Base-by-base conservation (phyloP, 805 yeast species). In the Saccharomyces kudriavzevii region DNA sequence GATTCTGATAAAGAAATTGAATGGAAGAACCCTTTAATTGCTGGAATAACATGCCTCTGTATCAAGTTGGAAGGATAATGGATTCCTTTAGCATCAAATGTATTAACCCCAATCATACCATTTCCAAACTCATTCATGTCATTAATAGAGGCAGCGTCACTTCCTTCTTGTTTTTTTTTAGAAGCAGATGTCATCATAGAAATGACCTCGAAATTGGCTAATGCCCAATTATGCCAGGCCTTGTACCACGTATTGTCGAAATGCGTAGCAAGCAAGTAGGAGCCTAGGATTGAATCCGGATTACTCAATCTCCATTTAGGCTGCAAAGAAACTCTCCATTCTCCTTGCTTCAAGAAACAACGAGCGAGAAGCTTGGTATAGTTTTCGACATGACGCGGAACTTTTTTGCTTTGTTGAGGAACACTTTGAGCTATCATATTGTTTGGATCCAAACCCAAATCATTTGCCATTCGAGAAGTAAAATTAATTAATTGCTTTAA, bases 211-310 rank as follows among this genome's bases (percentile, higher is more conserved):
- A 91, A 94, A 69, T 95, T 94, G 0, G 98, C 97, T 65, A 95
- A 75, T 0, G 99, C 99, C 99, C 99, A 94, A 65, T 90, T 92
- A 68, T 94, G 99, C 99, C 99, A 95, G 17, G 98, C 99, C 66
- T 95, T 94, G 65, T 94, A 94, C 97, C 99, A 94, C 25, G 81
- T 79, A 35, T 81, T 77, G 67, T 94, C 97, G 69, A 94, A 92
- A 67, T 91, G 97, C 0, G 99, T 92, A 0, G 99, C 98, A 58
- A 94, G 75, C 52, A 94, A 73, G 67, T 89, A 94, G 0, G 97
- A 90, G 11, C 97, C 96, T 55, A 94, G 73, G 58, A 94, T 89
- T 1, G 91, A 86, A 47, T 89, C 91, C 1, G 91, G 83, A 40
- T 80, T 81, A 56, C 84, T 87, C 9, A 82, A 77, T 56, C 88